A percentile compares a stretch with the other conserved stretches of the same genome.
phyloP scores from a whole-genome alignment of 805 yeast genomes.

The Nakazawaea siamensis region DNA sequence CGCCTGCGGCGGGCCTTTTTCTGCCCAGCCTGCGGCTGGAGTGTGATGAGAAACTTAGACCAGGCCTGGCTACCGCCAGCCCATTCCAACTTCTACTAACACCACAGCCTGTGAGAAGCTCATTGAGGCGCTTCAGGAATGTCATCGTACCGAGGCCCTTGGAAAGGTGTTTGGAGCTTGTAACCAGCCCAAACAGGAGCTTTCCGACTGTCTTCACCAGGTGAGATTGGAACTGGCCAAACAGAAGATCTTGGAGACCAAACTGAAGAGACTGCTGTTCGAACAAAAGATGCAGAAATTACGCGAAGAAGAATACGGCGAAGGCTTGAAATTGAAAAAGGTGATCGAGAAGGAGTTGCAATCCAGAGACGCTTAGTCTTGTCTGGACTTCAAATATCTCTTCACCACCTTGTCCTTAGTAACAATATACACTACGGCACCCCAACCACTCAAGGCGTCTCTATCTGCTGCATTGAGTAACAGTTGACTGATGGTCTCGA shows the following conservation, averaged over 20 bases:
- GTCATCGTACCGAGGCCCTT: slow-evolving; percentile 66
- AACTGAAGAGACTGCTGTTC: slow-evolving; percentile 45
- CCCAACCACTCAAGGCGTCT: slow-evolving; percentile 98
- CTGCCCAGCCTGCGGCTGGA: too few relatives aligned
- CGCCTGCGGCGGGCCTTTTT: too few relatives aligned
- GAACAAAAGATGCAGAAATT: slow-evolving; percentile 50
- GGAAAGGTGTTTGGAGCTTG: slow-evolving; percentile 76
- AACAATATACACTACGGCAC: slow-evolving; percentile 87
- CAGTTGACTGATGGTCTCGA: slow-evolving; percentile 93
- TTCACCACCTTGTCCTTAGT: slow-evolving; percentile 88
- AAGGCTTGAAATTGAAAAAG: slow-evolving; percentile 59
- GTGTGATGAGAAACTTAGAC: not conserved
- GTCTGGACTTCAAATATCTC: slow-evolving; percentile 87
- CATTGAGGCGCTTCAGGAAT: slow-evolving; percentile 82
- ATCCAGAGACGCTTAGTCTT: slow-evolving; percentile 50
- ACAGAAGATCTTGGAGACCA: slow-evolving; percentile 43
- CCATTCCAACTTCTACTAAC: not conserved
- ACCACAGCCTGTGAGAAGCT: slow-evolving; percentile 61
- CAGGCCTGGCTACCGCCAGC: not conserved
- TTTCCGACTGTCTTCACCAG: slow-evolving; percentile 71
- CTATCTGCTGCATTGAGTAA: slow-evolving; percentile 91
- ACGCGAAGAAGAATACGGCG: slow-evolving; percentile 77
- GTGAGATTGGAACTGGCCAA: slow-evolving; percentile 61
- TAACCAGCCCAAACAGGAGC: slow-evolving; percentile 73
- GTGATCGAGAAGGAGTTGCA: slow-evolving; percentile 47